Conservation (phyloP, 2,329 filamentous ascomycete genomes). For the Fusarium verrucosum region DNA sequence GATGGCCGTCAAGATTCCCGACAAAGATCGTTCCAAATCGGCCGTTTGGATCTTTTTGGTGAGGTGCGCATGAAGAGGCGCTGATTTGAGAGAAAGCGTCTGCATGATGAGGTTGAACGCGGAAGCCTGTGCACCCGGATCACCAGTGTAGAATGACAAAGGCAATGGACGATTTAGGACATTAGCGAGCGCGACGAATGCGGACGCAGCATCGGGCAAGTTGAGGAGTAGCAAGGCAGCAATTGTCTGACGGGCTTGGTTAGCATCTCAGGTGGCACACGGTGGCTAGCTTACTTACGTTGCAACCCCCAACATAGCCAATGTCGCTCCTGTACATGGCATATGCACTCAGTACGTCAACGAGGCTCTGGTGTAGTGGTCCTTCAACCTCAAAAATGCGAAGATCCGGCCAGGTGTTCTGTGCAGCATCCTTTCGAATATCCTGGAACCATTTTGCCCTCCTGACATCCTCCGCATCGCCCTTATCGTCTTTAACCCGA, state of each 20-base stretch:
- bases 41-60: constrained; percentile 58
- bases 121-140: constrained; percentile 72
- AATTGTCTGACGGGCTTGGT: constrained; percentile 62
- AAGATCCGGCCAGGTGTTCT: constrained; percentile 74
- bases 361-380: constrained; percentile 72
- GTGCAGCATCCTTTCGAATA: constrained; percentile 70
- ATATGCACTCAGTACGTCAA: constrained; percentile 81
- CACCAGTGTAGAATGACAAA: constrained; percentile 77
- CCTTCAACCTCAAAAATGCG: constrained; percentile 74
- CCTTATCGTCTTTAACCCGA: constrained; percentile 62
- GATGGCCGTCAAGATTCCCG: constrained; percentile 68
- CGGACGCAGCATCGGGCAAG: constrained; percentile 67
- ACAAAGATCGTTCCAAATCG: constrained; percentile 64
- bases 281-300: constrained; percentile 63
- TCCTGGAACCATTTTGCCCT: constrained; percentile 69
- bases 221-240: constrained; percentile 79
- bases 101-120: constrained; percentile 75
- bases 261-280: constrained; percentile 22
- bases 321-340: constrained; percentile 85
- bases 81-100: constrained; percentile 71
- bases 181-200: constrained; percentile 79
- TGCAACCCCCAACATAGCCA: constrained; percentile 78
- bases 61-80: constrained; percentile 71
- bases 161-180: constrained; percentile 79
- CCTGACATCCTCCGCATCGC: constrained; percentile 62